phyloP scores from a whole-genome alignment of 108 stramenopile species.

The Skeletonema tropicum region DNA sequence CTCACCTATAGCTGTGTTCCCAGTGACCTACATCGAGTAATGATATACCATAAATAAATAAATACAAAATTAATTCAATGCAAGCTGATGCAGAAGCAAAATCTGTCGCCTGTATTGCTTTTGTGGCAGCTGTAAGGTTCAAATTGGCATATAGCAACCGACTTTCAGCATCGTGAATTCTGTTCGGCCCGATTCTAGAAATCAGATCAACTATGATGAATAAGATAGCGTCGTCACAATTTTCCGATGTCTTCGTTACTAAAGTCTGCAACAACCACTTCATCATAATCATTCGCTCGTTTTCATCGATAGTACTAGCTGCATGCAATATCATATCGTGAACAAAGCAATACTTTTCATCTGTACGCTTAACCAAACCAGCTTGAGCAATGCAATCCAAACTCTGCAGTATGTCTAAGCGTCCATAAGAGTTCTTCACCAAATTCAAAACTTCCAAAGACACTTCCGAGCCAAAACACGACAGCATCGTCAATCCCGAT shows the following conservation, averaged over 20 bases:
- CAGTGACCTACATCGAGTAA: not conserved
- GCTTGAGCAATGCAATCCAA: slow-evolving; percentile 8
- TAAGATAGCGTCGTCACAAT: too few species aligned
- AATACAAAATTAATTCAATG: too few species aligned
- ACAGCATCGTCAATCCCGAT: slow-evolving; percentile 25
- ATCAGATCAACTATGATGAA: too few species aligned
- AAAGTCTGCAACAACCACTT: too few species aligned
- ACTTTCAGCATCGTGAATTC: not conserved
- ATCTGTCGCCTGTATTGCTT: slow-evolving; percentile 5
- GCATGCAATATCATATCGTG: slow-evolving; percentile 32
- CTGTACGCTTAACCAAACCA: slow-evolving; percentile 20
- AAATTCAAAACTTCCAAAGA: slow-evolving; percentile 19
- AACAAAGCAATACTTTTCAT: slow-evolving; percentile 11
- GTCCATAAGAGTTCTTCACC: slow-evolving; percentile 21
- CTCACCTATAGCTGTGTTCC: not conserved
- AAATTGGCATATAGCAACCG: slow-evolving; percentile 1
- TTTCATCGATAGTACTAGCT: too few species aligned
- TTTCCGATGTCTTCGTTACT: too few species aligned
- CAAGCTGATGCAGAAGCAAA: slow-evolving; percentile 7
- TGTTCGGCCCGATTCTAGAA: too few species aligned
- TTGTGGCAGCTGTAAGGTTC: slow-evolving; percentile 7
- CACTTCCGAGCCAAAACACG: slow-evolving; percentile 26
- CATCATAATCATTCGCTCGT: too few species aligned
- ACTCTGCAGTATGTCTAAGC: slow-evolving; percentile 22
- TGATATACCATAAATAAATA: slow-evolving; percentile 15